Conservation (phyloP, 1,284 basidiomycete genomes). For the Apiotrichum siamense region DNA sequence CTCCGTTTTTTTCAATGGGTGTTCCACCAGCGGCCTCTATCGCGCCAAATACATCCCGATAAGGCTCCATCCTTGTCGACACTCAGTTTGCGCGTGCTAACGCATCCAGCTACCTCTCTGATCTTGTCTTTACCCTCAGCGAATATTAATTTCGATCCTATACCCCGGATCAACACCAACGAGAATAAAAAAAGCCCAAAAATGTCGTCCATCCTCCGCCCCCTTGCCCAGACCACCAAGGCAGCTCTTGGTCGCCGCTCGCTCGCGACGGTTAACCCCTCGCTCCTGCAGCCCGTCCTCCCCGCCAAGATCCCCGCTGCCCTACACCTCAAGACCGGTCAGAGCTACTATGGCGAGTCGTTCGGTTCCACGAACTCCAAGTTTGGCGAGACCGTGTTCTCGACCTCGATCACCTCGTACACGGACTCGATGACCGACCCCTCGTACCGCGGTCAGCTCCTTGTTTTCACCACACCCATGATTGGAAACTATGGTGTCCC, state of each 20-base stretch:
- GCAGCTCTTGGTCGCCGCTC: slow-evolving; percentile 11
- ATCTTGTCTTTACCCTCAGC: slow-evolving; percentile 42
- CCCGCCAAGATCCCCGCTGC: slow-evolving; percentile 62
- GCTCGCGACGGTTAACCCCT: slow-evolving; percentile 26
- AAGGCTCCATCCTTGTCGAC: not conserved
- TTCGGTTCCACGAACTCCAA: slow-evolving; percentile 85
- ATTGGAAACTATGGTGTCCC: slow-evolving; percentile 99
- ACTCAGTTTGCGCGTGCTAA: not conserved
- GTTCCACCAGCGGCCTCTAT: no score
- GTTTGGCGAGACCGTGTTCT: slow-evolving; percentile 97
- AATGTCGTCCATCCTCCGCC: slow-evolving; percentile 20
- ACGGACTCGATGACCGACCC: slow-evolving; percentile 99
- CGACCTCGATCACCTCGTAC: slow-evolving; percentile 97
- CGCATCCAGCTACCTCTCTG: slow-evolving; percentile 41
- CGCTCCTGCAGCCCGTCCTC: slow-evolving; percentile 24
- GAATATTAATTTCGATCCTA: slow-evolving; percentile 24
- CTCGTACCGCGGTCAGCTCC: slow-evolving; percentile 94
- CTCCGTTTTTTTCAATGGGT: no score
- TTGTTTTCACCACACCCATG: slow-evolving; percentile 96
- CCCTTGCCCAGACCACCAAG: slow-evolving; percentile 5
- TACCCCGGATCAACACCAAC: not conserved
- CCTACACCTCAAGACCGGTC: slow-evolving; percentile 87
- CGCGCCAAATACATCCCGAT: no score
- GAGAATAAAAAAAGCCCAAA: not conserved
- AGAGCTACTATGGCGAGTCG: slow-evolving; percentile 79